Conservation (phyloP, 73 alveolate genomes). For the Effrenium voratum region DNA sequence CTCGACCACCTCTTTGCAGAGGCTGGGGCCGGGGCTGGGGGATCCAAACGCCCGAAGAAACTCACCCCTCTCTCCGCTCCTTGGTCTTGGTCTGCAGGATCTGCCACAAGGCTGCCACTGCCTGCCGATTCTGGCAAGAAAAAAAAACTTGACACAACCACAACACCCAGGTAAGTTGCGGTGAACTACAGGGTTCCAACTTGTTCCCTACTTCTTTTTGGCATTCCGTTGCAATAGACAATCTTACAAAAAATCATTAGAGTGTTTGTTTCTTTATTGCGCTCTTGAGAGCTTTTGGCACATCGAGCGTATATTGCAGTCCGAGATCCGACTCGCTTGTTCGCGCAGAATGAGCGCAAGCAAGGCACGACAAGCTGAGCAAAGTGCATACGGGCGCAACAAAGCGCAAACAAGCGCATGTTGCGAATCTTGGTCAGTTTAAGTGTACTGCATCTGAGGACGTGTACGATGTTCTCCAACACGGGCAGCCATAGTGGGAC, state of each 20-base stretch:
- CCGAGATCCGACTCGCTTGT: too few species aligned
- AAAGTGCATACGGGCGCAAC: too few species aligned
- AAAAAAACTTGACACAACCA: too few species aligned
- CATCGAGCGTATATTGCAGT: too few species aligned
- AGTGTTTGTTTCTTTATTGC: background rate
- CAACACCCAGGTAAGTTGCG: background rate
- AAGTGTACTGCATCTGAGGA: too few species aligned
- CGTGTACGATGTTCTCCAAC: background rate
- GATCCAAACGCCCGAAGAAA: background rate
- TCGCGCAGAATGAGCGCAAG: too few species aligned
- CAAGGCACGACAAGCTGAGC: too few species aligned
- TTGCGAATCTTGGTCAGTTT: too few species aligned
- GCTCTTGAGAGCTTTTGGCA: background rate
- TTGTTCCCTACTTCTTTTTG: background rate
- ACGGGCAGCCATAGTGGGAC: background rate
- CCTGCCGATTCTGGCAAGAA: slow-evolving; percentile 1
- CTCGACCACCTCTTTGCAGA: background rate
- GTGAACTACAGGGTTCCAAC: background rate
- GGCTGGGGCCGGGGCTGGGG: background rate
- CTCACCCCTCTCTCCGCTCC: background rate
- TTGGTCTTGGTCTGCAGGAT: slow-evolving; percentile 24
- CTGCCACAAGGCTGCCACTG: slow-evolving; percentile 48
- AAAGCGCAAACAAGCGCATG: too few species aligned
- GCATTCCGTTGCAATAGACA: background rate
- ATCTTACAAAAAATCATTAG: background rate